Evolutionary conservation across 1,284 basidiomycete species (phyloP), one percentile per base, ranked within the genome.

Genomic region (Moesziomyces parantarcticus): DNA sequence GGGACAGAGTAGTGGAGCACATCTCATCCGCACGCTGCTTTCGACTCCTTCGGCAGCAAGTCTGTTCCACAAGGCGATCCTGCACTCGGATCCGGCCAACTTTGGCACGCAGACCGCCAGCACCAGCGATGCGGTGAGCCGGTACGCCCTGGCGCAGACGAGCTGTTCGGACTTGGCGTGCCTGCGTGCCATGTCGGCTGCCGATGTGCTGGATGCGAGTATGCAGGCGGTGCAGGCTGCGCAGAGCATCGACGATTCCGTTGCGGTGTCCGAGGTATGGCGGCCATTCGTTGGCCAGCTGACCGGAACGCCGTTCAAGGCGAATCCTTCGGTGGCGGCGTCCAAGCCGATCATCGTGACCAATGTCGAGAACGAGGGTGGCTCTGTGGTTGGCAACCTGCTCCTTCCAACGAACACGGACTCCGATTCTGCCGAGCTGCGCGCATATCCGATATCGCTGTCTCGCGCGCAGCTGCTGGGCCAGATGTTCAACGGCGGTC

Each of bases 1-100:
- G 22, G 94, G 94, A 6, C 93, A 97, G 84, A 93, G 92, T 78
- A 89, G 89, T 32, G 94, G 94, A 41, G 94, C 91, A 0, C 88
- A 87, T 60, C 88, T 95, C 86, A 88, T 96, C 73, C 88, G 93
- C 59, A 84, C 86, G 58, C 77, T 84, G 59, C 84, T 84, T 22
- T 66, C 77, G 9, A 64, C 74, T 4, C 77, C 81, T 9, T 52
- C 68, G 2, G 81, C 81, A 3, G 34, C 60, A 3, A 50, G 65
- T 0, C 78, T 84, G 20, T 85, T 85, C 63, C 36, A 48, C 0
- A 50, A 56, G 7, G 78, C 77, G 0, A 70, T 79, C 23, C 52
- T 79, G n/a, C 70, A 74, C 18, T 71, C 65, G 7, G 77, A 80
- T 26, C 63, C 77, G 3, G 52, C 65, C 29, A 60, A 78, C 58